Percentiles rank a stretch among this genome's conserved stretches.
Conservation (phyloP, 108 stramenopile genomes). For the Cyclotella atomus region DNA sequence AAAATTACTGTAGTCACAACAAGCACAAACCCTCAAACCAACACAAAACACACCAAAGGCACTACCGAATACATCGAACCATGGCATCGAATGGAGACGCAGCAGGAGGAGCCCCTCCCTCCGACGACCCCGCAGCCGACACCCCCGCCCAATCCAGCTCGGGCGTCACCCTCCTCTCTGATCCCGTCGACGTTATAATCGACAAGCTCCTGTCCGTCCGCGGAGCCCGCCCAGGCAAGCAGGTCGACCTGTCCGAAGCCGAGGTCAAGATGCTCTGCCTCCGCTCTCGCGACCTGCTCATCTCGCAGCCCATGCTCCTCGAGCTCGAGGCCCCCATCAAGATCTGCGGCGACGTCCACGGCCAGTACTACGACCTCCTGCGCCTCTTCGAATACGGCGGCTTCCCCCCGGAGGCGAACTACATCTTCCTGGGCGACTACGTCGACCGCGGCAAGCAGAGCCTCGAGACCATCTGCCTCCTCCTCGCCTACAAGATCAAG, state of each 20-base stretch:
- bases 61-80: no score
- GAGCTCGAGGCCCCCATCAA: constrained; percentile 99
- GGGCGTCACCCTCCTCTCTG: constrained; percentile 75
- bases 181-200: constrained; percentile 90
- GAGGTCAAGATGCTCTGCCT: constrained; percentile 95
- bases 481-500: constrained; percentile 98
- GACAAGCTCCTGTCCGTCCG: constrained; percentile 90
- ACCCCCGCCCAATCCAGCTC: neutral
- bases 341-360: constrained; percentile 97
- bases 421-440: constrained; percentile 99
- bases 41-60: no score
- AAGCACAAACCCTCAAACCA: neutral
- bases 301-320: constrained; percentile 98
- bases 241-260: constrained; percentile 88
- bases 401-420: constrained; percentile 97
- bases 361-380: constrained; percentile 97
- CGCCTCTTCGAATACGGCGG: constrained; percentile 98
- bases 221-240: constrained; percentile 89
- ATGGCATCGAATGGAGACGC: constrained; percentile 61
- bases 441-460: constrained; percentile 98
- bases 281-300: constrained; percentile 89
- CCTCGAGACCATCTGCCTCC: constrained; percentile 97
- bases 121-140: constrained; percentile 12
- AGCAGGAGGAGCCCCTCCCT: constrained; percentile 40
- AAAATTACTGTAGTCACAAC: no score